Conservation (phyloP, 2,329 filamentous ascomycete species). For the Colletotrichum sojae region DNA sequence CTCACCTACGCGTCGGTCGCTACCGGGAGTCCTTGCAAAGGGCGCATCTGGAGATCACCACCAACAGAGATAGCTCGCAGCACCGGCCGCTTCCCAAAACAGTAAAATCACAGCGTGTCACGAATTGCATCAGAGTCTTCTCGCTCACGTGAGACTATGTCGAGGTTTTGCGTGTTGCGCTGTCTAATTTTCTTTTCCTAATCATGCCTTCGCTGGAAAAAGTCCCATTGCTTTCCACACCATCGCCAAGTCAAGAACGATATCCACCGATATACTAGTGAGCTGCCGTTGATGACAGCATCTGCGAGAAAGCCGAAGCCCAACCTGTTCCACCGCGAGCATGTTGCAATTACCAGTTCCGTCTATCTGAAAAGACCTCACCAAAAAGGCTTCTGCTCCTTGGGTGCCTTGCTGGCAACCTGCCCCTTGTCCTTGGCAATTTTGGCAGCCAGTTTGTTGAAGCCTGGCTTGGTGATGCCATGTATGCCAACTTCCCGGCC, state of each 20-base stretch:
- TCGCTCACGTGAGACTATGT: too few relatives aligned
- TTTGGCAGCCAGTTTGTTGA: slow-evolving; percentile 24
- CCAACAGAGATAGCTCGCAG: too few relatives aligned
- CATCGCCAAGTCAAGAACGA: neutral
- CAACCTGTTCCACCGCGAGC: neutral
- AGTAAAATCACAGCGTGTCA: too few relatives aligned
- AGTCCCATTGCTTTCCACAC: neutral
- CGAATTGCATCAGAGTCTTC: too few relatives aligned
- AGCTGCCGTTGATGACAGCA: neutral
- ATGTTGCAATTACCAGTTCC: neutral
- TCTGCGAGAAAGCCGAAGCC: neutral
- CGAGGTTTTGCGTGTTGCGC: neutral
- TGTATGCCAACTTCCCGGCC: neutral
- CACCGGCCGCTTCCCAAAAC: too few relatives aligned
- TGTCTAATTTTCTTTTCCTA: neutral
- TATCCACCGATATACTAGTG: neutral
- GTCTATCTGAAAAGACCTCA: neutral
- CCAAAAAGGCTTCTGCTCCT: slow-evolving; percentile 21
- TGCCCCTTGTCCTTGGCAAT: slow-evolving; percentile 6
- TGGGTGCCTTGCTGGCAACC: neutral
- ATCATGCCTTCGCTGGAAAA: neutral
- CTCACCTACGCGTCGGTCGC: too few relatives aligned
- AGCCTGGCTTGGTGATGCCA: slow-evolving; percentile 26
- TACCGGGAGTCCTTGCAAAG: too few relatives aligned
- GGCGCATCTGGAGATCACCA: too few relatives aligned